Evolutionary conservation across 768 basidiomycete species (phyloP).

Genomic region (Cantharellus cinnabarinus): DNA sequence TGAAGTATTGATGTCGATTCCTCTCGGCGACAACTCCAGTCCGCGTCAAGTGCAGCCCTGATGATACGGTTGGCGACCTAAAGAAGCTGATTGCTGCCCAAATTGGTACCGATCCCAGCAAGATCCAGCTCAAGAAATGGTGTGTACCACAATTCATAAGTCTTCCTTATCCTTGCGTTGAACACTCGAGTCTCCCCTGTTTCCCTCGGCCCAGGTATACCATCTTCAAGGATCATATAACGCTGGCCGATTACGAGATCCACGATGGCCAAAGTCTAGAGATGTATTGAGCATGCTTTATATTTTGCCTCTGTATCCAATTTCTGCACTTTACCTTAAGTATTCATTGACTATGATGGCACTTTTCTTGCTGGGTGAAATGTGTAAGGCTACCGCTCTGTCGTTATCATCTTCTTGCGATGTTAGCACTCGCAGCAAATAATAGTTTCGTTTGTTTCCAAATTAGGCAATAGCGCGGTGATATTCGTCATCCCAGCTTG

Average conservation of each 20-base stretch:
- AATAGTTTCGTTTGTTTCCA: no score
- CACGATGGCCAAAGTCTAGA: conserved; percentile 85
- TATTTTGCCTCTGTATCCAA: neutral
- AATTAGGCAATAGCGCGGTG: no score
- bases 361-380: no score
- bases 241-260: conserved; percentile 80
- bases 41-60: conserved; percentile 83
- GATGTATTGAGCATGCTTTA: conserved; percentile 39
- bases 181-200: neutral
- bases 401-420: no score
- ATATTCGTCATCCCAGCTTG: no score
- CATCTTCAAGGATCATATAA: conserved; percentile 91
- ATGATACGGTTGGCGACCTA: conserved; percentile 93
- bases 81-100: conserved; percentile 96
- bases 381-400: no score
- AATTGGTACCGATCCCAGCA: conserved; percentile 64
- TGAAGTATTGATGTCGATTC: neutral
- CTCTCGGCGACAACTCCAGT: conserved; percentile 26
- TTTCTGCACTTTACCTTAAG: no score
- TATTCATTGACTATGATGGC: no score
- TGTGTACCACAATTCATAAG: conserved; percentile 18
- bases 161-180: neutral
- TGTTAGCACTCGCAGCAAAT: no score
- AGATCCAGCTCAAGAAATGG: conserved; percentile 97
- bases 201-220: conserved; percentile 44